Evolutionary conservation across 78 protist species (phyloP).

Genomic region (Dictyostelium firmibasis): DNA sequence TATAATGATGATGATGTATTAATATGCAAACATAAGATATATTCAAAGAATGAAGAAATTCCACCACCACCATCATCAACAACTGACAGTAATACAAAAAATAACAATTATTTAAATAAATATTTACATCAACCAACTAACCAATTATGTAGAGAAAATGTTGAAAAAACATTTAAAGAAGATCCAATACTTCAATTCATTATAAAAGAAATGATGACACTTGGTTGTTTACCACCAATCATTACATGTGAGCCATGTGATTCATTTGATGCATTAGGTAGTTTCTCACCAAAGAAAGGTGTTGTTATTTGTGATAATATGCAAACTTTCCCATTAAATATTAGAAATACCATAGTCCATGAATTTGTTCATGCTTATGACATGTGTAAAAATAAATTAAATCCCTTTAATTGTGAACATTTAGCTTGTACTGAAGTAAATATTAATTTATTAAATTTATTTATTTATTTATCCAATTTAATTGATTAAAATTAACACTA

Average conservation of each 20-base stretch:
- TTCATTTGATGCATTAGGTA: slow-evolving; percentile 21
- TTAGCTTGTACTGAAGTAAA: slow-evolving; percentile 90
- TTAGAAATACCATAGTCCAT: slow-evolving; percentile 79
- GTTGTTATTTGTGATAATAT: slow-evolving; percentile 55
- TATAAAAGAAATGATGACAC: slow-evolving; percentile 50
- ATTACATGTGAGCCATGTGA: slow-evolving; percentile 74
- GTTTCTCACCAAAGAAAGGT: slow-evolving; percentile 28
- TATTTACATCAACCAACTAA: not conserved
- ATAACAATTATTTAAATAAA: not conserved
- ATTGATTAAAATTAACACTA: no score
- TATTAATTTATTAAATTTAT: not conserved
- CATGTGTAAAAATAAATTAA: slow-evolving; percentile 79
- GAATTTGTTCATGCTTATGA: slow-evolving; percentile 92
- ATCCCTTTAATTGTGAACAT: slow-evolving; percentile 77
- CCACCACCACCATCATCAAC: no score
- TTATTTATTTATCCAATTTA: not conserved
- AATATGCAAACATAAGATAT: not conserved
- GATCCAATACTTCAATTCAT: slow-evolving; percentile 34
- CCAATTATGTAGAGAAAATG: slow-evolving; percentile 12
- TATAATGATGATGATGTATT: not conserved
- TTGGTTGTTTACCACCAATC: slow-evolving; percentile 55
- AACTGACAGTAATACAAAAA: not conserved
- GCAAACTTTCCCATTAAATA: slow-evolving; percentile 15
- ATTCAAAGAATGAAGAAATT: not conserved
- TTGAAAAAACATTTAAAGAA: slow-evolving; percentile 14